phyloP scores from a whole-genome alignment of 2,329 filamentous ascomycete genomes.

The Colletotrichum costaricense region DNA sequence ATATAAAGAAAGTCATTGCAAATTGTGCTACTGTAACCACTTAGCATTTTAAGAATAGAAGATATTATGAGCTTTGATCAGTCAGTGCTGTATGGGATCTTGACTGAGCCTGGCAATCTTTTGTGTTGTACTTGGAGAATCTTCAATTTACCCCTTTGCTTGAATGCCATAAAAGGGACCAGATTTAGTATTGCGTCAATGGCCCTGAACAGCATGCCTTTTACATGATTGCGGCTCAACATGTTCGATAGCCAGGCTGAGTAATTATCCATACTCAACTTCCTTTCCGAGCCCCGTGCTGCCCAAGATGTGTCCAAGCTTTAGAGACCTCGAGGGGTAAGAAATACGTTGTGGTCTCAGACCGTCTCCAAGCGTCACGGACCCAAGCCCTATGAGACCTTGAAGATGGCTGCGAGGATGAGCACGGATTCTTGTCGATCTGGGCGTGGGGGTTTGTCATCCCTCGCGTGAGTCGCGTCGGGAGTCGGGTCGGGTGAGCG shows the following conservation, averaged over 20 bases:
- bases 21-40: too few species aligned
- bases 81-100: too few species aligned
- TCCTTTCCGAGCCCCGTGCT: background rate
- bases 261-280: background rate
- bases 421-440: background rate
- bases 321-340: background rate
- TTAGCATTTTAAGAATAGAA: background rate
- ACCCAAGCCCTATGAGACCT: background rate
- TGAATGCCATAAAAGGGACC: too few species aligned
- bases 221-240: too few species aligned
- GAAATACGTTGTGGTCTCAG: background rate
- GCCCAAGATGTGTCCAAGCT: background rate
- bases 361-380: background rate
- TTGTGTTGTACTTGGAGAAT: too few species aligned
- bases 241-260: too few species aligned
- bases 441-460: background rate
- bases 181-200: too few species aligned
- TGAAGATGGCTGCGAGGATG: background rate
- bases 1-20: background rate
- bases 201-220: too few species aligned
- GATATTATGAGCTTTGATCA: too few species aligned
- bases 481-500: background rate
- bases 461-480: background rate
- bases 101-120: too few species aligned
- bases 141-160: too few species aligned